Evolutionary conservation across 768 basidiomycete species (phyloP), one percentile per base, ranked within the genome.

Genomic region (Termitomyces sp.): DNA sequence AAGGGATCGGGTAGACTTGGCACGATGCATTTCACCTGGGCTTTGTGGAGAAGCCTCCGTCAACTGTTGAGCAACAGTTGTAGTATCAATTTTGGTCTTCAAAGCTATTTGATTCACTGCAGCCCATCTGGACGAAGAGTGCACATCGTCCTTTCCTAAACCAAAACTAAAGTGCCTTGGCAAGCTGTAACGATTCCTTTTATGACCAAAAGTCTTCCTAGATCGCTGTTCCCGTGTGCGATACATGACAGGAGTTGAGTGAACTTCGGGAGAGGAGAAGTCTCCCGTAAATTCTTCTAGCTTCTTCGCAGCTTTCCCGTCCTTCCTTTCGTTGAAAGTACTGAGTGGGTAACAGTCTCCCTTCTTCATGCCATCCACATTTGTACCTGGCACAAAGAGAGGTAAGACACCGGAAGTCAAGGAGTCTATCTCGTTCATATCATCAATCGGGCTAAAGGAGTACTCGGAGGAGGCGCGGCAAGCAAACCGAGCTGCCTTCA

Each of bases 401-500:
- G 87, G 87, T 3, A 89, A 75, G 22, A 89, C 76, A 29, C 83
- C 83, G 16, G 87, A 87, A 8, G 86, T 86, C 53, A 90, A 75
- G 16, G 82, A 84, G 59, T 89, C 87, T 55, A 89, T 87, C 71
- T 87, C 85, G 59, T 81, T 82, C 61, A 84, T 72, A 59, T 79
- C 76, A 50, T 79, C 80, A 31, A 83, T 76, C 10, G 79, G 72
- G 18, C 79, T 78, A 59, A 88, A 85, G 4, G 83, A 84, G 64
- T 83, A 85, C 24, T 82, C 84, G 42, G 84, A 85, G 0, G 84
- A 86, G 60, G 81, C 79, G 70, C 87, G 86, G 3, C 74, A 70
- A 41, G 79, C 81, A n/a, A 77, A 77, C 51, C 79, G 81, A 47
- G 80, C 83, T 29, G 77, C 78, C 62, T 79, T 76, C 48, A 87